Base-by-base conservation (phyloP, 2,329 filamentous ascomycete species). In the Alternaria ethzedia region DNA sequence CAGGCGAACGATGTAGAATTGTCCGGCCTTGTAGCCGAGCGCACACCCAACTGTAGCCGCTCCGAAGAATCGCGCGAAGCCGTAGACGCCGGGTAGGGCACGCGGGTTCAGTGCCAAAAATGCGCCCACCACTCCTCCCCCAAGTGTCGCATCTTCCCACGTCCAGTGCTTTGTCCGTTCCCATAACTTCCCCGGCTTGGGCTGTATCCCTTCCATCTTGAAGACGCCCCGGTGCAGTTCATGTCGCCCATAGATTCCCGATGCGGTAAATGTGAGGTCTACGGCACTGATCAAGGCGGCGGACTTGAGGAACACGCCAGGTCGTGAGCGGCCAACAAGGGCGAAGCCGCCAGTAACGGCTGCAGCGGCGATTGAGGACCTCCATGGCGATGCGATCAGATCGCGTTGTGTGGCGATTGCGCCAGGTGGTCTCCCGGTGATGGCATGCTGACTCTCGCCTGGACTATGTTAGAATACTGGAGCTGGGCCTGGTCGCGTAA, bases 381-480 rank as follows among this genome's bases (percentile, higher is more conserved):
- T 45, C 23, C 52, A 59, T 30, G 69, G 61, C 23, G 54, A 60
- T 8, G 57, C 15, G 44, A 68, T 51, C 9, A 68, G 32, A 3
- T 59, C 55, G 10, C 44, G 60, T 20, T 69, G 49, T 36, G 68
- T 49, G 25, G 63, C 21, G 9, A 68, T 54, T 30, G 44, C 30
- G 55, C 58, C 20, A 47, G 52, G 62, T 13, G 49, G 56, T 47
- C 52, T 63, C 15, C 47, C 62, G 20, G 62, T 52, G 49, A 68
- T 46, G n/a, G 57, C 46, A 57, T 69, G 65, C 56, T 74, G 69
- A 17, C 65, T 69, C 32, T 74, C 71, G 28, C 72, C 72, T 73
- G 26, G 6, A 9, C 3, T 17, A 6, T 11, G 58, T 74, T 55
- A 72, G 62, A 30, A 32, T 26, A 23, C 17, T 10, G 8, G 7